Evolutionary conservation across 2,329 filamentous ascomycete species (phyloP), one percentile per base, ranked within the genome.

Genomic region (Aureobasidium zeae): DNA sequence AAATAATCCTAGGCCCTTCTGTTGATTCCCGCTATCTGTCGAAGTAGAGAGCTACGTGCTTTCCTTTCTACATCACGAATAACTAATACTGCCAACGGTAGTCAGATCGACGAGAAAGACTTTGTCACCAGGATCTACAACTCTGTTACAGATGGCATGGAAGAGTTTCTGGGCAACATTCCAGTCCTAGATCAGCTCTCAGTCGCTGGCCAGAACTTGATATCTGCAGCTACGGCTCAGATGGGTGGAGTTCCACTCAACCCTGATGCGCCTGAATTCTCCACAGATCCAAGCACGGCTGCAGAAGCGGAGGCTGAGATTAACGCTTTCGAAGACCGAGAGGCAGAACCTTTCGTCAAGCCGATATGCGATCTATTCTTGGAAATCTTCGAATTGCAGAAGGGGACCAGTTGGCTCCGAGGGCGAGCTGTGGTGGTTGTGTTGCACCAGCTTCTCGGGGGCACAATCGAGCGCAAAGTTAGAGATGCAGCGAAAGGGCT

Each of bases 351-450:
- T 1, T 96, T 98, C 57, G 91, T 98, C 55, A 98, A 95, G 60
- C 93, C 91, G 3, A 95, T 98, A 49, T 95, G 88, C 63, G 91
- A 98, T 62, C 81, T 98, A 48, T 98, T 98, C 64, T 75, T 98
- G 12, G 91, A 98, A 60, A 77, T 87, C 0, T 98, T 98, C 57
- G 88, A 94, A 57, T 74, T 98, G 28, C 94, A 95, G 61, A 81
- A 83, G 48, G 88, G 89, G 29, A 95, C 93, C 63, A 96, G 94
- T 62, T 98, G 91, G 93, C 77, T 98, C 3, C 83, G 93, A 29
- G 93, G 91, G 1, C 80, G 91, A 16, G 91, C 91, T 0, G 91
- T 96, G 1, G 89, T 98, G 4, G 87, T 98, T 8, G 89, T 98
- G 2, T 72, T 98, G 15, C 91, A 98, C 58, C 91, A 98, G 62